phyloP scores from a whole-genome alignment of 2,329 filamentous ascomycete species.

The Fusarium sp. region DNA sequence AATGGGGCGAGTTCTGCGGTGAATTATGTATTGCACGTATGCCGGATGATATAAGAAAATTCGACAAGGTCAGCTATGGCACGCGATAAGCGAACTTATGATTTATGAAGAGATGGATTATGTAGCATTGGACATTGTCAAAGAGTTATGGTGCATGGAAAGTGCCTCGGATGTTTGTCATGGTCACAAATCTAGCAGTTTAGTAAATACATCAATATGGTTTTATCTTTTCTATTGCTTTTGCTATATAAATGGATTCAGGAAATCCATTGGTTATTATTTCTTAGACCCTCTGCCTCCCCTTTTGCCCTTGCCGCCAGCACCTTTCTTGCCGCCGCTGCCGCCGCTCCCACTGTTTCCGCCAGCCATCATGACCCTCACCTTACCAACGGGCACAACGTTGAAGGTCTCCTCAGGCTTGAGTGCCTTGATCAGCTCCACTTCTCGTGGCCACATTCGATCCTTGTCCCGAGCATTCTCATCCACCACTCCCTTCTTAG shows the following conservation, averaged over 20 bases:
- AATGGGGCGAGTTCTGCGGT: slow-evolving; percentile 82
- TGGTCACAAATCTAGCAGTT: slow-evolving; percentile 22
- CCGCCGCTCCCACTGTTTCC: slow-evolving; percentile 55
- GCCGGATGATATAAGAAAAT: slow-evolving; percentile 67
- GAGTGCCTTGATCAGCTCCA: slow-evolving; percentile 83
- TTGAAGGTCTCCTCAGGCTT: slow-evolving; percentile 87
- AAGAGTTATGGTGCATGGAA: slow-evolving; percentile 12
- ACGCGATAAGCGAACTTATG: slow-evolving; percentile 16
- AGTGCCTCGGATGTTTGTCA: slow-evolving; percentile 14
- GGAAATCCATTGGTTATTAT: slow-evolving; percentile 27
- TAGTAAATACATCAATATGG: slow-evolving; percentile 20
- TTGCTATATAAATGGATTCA: background rate
- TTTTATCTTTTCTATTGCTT: slow-evolving; percentile 3
- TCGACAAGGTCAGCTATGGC: slow-evolving; percentile 55
- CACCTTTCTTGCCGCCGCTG: slow-evolving; percentile 55
- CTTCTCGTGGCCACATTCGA: slow-evolving; percentile 85
- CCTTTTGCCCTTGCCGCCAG: slow-evolving; percentile 51
- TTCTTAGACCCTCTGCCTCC: slow-evolving; percentile 60
- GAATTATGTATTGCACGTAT: slow-evolving; percentile 73
- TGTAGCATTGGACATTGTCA: slow-evolving; percentile 3
- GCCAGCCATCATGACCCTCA: slow-evolving; percentile 77
- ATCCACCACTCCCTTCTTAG: slow-evolving; percentile 69
- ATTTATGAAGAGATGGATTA: slow-evolving; percentile 19
- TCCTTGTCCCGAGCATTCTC: slow-evolving; percentile 72
- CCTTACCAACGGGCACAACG: slow-evolving; percentile 81